phyloP scores from a whole-genome alignment of 2,329 filamentous ascomycete genomes.

The Diaporthe aspalathi region DNA sequence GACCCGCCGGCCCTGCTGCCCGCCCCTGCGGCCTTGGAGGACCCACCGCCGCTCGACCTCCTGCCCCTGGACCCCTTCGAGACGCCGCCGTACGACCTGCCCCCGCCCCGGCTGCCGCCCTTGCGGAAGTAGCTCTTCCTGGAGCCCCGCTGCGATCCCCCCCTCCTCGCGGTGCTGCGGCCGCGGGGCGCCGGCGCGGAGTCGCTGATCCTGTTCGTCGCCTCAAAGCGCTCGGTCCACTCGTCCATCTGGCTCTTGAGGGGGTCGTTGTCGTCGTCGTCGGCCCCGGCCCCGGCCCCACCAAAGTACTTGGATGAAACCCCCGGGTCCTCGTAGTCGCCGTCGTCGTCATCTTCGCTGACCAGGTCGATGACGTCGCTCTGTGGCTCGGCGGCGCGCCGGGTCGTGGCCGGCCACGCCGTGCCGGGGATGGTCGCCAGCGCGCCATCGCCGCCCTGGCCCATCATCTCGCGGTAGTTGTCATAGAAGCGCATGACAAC shows the following conservation, averaged over 20 bases:
- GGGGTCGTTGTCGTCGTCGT: slow-evolving; percentile 23
- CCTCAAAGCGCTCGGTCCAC: slow-evolving; percentile 47
- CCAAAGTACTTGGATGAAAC: slow-evolving; percentile 63
- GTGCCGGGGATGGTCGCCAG: slow-evolving; percentile 37
- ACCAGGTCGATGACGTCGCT: slow-evolving; percentile 67
- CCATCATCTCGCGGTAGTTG: slow-evolving; percentile 64
- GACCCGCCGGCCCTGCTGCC: slow-evolving; percentile 22
- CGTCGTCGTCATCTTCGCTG: slow-evolving; percentile 54
- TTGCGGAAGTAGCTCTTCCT: slow-evolving; percentile 38
- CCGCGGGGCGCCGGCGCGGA: slow-evolving; percentile 42
- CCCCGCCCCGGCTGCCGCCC: slow-evolving; percentile 36
- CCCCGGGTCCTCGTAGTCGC: slow-evolving; percentile 45
- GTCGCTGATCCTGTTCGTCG: slow-evolving; percentile 41
- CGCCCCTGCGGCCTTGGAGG: slow-evolving; percentile 20
- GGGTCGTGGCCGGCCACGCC: slow-evolving; percentile 27
- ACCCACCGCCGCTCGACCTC: slow-evolving; percentile 29
- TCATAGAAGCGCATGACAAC: slow-evolving; percentile 63
- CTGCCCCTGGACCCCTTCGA: slow-evolving; percentile 41
- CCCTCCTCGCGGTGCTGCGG: slow-evolving; percentile 37
- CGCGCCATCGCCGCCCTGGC: slow-evolving; percentile 40
- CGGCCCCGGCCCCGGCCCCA: slow-evolving; percentile 12
- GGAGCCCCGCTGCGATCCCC: slow-evolving; percentile 34
- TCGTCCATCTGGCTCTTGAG: slow-evolving; percentile 41
- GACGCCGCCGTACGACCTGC: slow-evolving; percentile 40
- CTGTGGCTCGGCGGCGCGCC: slow-evolving; percentile 42